These are phyloP conservation scores for Saccharomycopsis malanga DNA, from an alignment of 805 yeast genomes.

Conservation along the genomic window DNA sequence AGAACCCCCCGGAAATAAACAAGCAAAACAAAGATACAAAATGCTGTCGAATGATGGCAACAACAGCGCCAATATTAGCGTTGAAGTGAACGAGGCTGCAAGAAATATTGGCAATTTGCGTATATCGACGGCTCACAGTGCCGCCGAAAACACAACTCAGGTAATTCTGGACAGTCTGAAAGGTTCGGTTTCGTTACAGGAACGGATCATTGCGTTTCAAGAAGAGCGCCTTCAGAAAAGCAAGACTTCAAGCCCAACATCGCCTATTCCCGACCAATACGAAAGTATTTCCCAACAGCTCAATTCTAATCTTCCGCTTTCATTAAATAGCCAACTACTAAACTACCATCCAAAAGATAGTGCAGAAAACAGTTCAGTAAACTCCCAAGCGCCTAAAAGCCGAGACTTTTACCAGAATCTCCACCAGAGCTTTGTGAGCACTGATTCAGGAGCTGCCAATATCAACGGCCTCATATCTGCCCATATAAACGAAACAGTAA, in stretches of 20 bases:
- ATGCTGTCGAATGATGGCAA: too few relatives aligned
- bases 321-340: too few relatives aligned
- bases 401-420: not conserved
- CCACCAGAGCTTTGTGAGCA: not conserved
- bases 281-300: not conserved
- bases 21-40: too few relatives aligned
- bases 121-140: not conserved
- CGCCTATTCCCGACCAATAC: constrained; percentile 1
- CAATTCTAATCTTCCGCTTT: too few relatives aligned
- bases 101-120: not conserved
- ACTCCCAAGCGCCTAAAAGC: not conserved
- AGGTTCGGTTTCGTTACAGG: constrained; percentile 1
- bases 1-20: too few relatives aligned
- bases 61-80: not conserved
- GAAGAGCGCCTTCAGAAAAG: constrained; percentile 4
- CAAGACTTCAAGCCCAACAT: constrained; percentile 9
- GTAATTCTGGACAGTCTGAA: not conserved
- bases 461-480: not conserved
- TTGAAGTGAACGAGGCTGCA: not conserved
- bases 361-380: not conserved
- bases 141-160: not conserved
- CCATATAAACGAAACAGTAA: too few relatives aligned
- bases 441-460: not conserved
- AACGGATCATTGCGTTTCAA: constrained; percentile 14
- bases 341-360: not conserved